Conservation (phyloP, 805 yeast genomes). For the Ogataea populi-albae region DNA sequence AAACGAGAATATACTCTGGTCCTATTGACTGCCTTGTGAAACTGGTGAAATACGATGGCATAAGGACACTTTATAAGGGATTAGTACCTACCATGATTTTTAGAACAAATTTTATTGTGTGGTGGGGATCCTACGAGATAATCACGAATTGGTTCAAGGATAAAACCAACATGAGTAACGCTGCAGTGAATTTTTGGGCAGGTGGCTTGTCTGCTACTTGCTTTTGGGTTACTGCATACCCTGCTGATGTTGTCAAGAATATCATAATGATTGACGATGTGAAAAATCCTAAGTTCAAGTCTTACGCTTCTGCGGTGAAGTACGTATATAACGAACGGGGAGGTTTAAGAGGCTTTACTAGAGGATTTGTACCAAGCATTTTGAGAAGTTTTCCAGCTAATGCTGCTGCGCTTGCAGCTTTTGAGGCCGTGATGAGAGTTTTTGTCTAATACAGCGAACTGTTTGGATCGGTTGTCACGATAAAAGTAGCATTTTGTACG, state of each 20-base stretch:
- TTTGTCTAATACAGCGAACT: no score
- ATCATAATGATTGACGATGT: conserved; percentile 79
- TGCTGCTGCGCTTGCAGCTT: conserved; percentile 89
- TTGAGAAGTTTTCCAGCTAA: conserved; percentile 88
- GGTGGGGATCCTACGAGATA: conserved; percentile 93
- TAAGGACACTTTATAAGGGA: conserved; percentile 76
- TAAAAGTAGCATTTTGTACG: no score
- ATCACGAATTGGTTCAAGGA: conserved; percentile 66
- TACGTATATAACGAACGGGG: conserved; percentile 66
- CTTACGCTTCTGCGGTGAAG: conserved; percentile 69
- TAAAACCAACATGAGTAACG: conserved; percentile 61
- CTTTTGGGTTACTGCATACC: conserved; percentile 88
- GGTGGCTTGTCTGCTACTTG: conserved; percentile 87
- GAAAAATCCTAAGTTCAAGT: conserved; percentile 63
- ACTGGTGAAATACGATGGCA: conserved; percentile 57
- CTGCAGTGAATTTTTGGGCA: conserved; percentile 83
- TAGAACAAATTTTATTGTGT: conserved; percentile 79
- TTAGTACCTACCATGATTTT: conserved; percentile 82
- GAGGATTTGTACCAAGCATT: conserved; percentile 79
- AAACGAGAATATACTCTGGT: conserved; percentile 63
- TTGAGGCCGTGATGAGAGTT: conserved; percentile 74
- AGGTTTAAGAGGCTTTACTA: conserved; percentile 62
- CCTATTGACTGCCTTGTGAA: conserved; percentile 74
- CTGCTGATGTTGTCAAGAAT: conserved; percentile 85
- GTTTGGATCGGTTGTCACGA: no score